Evolutionary conservation across 441 rosid genomes (phyloP), one percentile per base, ranked within the genome.

Genomic region (Oxalis stricta): DNA sequence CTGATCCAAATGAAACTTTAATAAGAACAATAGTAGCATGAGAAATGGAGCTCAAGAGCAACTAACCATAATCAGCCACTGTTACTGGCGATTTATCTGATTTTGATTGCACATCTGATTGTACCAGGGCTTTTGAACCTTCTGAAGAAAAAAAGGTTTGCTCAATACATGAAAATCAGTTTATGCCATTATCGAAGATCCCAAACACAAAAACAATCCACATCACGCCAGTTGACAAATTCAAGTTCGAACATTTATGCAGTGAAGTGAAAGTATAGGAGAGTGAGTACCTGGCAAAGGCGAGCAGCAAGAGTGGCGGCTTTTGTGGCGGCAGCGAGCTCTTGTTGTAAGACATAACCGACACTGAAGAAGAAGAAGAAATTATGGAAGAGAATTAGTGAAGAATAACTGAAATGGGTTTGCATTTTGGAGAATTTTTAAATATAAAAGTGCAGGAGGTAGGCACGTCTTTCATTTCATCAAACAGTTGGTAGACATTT

Each of bases 11-110:
- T 10, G 16, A 23, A 44, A 34, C 26, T 15, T 21, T 18, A 42
- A 20, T 19, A 29, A 31, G n/a, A n/a, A n/a, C n/a, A n/a, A n/a
- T n/a, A n/a, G n/a, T n/a, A n/a, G n/a, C n/a, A n/a, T n/a, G n/a
- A n/a, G n/a, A n/a, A n/a, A n/a, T n/a, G n/a, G n/a, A n/a, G n/a
- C n/a, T n/a, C n/a, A n/a, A n/a, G n/a, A n/a, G n/a, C n/a, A 50
- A 58, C 65, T 52, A 50, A 91, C 98, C 96, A 58, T 85, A 85
- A 72, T 89, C 96, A 55, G 98, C 98, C 9, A 89, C 92, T 2
- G 98, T 85, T 30, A 85, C 96, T 15, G 99, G 99, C 55, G 80
- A 85, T 47, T 57, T 72, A 67, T 86, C 95, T 3, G 77, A 73
- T 65, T 91, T 91, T 5, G 75, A 71, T 41, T 79, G 95, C 28